A percentile compares a stretch with the other conserved stretches of the same genome.
These are phyloP conservation scores for Curvularia lunata DNA, from an alignment of 2,329 filamentous ascomycete species.

Conservation along the genomic window DNA sequence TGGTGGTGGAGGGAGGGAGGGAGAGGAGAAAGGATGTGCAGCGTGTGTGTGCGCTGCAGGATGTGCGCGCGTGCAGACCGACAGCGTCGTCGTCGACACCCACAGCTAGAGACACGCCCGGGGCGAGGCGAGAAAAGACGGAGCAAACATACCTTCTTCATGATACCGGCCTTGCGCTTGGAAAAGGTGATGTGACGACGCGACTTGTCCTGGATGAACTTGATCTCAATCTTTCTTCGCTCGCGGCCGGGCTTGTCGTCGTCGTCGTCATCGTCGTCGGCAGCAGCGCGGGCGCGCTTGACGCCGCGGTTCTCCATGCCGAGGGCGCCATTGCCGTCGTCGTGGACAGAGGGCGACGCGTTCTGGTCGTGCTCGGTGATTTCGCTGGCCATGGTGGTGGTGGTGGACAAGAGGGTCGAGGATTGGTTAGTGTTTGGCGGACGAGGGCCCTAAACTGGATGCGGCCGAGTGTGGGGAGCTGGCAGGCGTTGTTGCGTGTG, in stretches of 20 bases:
- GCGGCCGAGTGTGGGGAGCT: slow-evolving; percentile 45
- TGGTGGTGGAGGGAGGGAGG: slow-evolving; percentile 8
- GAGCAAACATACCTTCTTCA: slow-evolving; percentile 84
- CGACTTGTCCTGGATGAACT: slow-evolving; percentile 99
- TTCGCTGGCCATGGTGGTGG: slow-evolving; percentile 52
- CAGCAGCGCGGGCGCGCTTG: slow-evolving; percentile 82
- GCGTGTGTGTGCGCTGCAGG: not conserved
- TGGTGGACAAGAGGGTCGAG: slow-evolving; percentile 11
- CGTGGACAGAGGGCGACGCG: slow-evolving; percentile 58
- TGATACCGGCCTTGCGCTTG: slow-evolving; percentile 99
- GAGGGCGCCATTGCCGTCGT: slow-evolving; percentile 58
- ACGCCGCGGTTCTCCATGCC: slow-evolving; percentile 73
- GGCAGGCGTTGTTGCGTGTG: slow-evolving; percentile 20
- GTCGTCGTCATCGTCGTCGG: slow-evolving; percentile 95
- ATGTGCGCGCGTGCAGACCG: slow-evolving; percentile 14
- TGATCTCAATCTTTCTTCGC: slow-evolving; percentile 99
- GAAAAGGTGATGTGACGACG: slow-evolving; percentile 99
- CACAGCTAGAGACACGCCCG: too few relatives aligned
- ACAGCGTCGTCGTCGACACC: not conserved
- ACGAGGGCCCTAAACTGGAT: slow-evolving; percentile 50
- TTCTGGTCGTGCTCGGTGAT: slow-evolving; percentile 60
- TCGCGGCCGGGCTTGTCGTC: slow-evolving; percentile 98
- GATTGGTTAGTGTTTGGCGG: slow-evolving; percentile 47
- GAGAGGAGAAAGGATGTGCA: not conserved
- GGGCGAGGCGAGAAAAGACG: not conserved